Conservation (phyloP, 768 basidiomycete species). For the Boletus rubropictus region DNA sequence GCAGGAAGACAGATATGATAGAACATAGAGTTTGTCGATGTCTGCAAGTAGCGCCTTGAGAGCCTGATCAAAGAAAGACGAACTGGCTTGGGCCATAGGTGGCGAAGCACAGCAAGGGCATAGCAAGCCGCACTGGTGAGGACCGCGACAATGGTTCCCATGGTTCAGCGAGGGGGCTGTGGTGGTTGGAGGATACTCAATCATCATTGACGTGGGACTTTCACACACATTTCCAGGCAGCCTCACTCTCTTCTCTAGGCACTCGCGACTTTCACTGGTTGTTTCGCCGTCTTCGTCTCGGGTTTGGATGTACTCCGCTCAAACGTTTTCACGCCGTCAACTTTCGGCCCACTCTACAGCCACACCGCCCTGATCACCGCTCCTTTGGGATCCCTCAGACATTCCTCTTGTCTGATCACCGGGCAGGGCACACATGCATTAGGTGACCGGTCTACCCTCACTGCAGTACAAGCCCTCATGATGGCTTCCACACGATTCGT, state of each 20-base stretch:
- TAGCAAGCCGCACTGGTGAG: conserved; percentile 1
- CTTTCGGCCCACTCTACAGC: not conserved
- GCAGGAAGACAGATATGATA: conserved; percentile 8
- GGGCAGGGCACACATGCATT: not conserved
- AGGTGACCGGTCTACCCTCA: not conserved
- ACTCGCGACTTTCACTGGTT: too few species aligned
- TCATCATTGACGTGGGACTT: not conserved
- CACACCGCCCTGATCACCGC: not conserved
- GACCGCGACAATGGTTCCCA: too few species aligned
- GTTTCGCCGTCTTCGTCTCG: conserved; percentile 1
- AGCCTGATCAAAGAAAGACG: not conserved
- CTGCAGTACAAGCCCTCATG: not conserved
- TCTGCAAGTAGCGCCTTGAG: not conserved
- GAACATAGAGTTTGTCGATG: conserved; percentile 10
- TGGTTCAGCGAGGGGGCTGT: not conserved
- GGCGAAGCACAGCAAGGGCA: conserved; percentile 9
- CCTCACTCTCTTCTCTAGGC: too few species aligned
- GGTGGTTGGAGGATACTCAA: not conserved
- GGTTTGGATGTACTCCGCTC: too few species aligned
- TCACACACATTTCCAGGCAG: not conserved
- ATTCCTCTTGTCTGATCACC: not conserved
- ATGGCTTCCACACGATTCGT: conserved; percentile 3
- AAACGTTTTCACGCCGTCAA: too few species aligned
- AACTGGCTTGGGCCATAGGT: not conserved
- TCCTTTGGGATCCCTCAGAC: not conserved